Base-by-base conservation (phyloP, 495 filamentous ascomycete genomes). In the Xylaria telfairii region DNA sequence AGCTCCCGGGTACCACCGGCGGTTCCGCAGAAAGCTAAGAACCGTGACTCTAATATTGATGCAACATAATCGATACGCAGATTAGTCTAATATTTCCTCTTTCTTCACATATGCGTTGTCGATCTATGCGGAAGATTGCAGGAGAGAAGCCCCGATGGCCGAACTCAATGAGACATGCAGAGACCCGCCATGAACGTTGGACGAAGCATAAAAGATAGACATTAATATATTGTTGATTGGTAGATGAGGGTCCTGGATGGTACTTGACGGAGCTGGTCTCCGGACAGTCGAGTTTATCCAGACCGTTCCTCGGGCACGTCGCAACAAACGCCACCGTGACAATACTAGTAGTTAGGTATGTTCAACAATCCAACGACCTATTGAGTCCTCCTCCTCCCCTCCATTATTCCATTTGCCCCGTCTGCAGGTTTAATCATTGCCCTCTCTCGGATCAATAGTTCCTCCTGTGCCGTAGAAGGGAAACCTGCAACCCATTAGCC, bases 201-300 rank as follows among this genome's bases (percentile, higher is more conserved):
- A 19, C 15, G 34, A 54, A 13, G 53, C 19, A 59, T 44, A 57
- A 28, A 7, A n/a, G 26, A 17, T 3, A 39, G n/a, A 21, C 26
- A 34, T 24, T 76, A 70, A 71, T 74, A 69, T 74, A 74, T 71
- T 47, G 71, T 71, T 74, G 56, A 72, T 75, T 75, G 76, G 76
- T 75, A 72, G 73, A 69, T 74, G 69, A 71, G 68, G 51, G 57
- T 75, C 26, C 32, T 32, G 57, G 64, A 37, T 71, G 60, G 37
- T 65, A 75, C 71, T 72, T 49, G 67, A 68, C 76, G 76, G 76
- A 77, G 65, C 65, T 65, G 69, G 70, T 62, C 67, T 77, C 76
- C 76, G 76, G 59, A 49, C 64, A 65, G 15, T 54, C 60, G 68
- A 67, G 72, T 78, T 76, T 74, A 73, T 74, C 70, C 73, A 76